Evolutionary conservation across 2,329 filamentous ascomycete genomes (phyloP), one percentile per base, ranked within the genome.

Genomic region (Trichoderma simmonsii): DNA sequence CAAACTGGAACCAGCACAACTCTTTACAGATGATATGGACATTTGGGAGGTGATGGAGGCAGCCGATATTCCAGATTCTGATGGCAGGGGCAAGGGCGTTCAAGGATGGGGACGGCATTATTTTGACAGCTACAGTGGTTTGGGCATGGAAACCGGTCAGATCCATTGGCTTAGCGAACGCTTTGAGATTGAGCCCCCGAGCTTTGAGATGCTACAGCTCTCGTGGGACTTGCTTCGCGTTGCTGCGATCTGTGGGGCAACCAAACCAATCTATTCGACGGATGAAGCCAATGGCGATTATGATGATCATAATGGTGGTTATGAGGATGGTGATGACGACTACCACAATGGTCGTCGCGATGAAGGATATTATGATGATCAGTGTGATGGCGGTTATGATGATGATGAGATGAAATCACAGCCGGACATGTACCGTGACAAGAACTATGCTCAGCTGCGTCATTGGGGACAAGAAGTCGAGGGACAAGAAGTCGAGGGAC

Each of bases 141-240:
- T 54, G 5, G n/a, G n/a, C 48, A 24, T 12, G 21, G 21, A 54
- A 24, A 54, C n/a, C n/a, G 21, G n/a, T 2, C 21, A 24, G 1
- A 4, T 24, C 11, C 21, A 24, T 24, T 0, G 3, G 0, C 48
- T 54, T 14, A 0, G 1, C 21, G 9, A 54, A 24, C 0, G 4
- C 4, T 24, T 1, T 2, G n/a, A 2, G 1, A 24, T 54, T 2
- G n/a, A 12, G 21, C 48, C 5, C 11, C 43, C 43, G 4, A 51
- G 1, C 8, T 51, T 51, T 51, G 43, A 51, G n/a, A 0, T 51
- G 1, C n/a, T 51, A 1, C 43, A 51, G 0, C n/a, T 51, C n/a
- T 51, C n/a, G n/a, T 21, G n/a, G 43, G n/a, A 51, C n/a, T 51
- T 51, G 43, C 43, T 51, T 51, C 43, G 43, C n/a, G 43, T 51